phyloP scores from a whole-genome alignment of 768 basidiomycete genomes.

The Candolleomyces efflorescens region DNA sequence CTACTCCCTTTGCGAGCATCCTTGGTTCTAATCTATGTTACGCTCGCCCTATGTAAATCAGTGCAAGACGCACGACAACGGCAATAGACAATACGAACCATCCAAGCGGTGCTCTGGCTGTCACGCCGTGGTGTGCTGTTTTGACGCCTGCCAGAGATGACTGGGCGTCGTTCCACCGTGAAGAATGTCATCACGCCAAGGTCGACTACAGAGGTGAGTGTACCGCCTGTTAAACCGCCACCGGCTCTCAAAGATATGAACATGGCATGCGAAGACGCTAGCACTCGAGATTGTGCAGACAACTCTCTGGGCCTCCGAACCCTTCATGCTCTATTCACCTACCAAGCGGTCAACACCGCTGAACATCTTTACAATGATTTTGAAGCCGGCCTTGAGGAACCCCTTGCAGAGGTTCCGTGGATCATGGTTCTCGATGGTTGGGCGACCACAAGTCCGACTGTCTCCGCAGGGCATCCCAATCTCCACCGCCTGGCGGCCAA shows the following conservation, averaged over 20 bases:
- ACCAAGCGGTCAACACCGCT: no score
- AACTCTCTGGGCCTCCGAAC: no score
- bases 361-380: no score
- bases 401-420: background rate
- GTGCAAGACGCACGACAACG: background rate
- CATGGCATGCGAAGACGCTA: no score
- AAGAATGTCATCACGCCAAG: background rate
- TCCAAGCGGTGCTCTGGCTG: background rate
- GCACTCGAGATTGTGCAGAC: no score
- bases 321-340: no score
- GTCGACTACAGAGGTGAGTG: conserved; percentile 10
- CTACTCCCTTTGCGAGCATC: background rate
- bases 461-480: background rate
- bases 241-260: no score
- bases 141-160: background rate
- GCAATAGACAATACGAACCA: background rate
- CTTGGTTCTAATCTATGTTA: background rate
- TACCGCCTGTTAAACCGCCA: no score
- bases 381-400: no score
- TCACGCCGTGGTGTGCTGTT: background rate
- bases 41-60: background rate
- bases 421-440: background rate
- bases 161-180: background rate
- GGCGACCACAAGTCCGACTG: background rate
- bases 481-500: background rate